Evolutionary conservation across 768 basidiomycete species (phyloP).

Genomic region (Tylopilus vinaceipallidus): DNA sequence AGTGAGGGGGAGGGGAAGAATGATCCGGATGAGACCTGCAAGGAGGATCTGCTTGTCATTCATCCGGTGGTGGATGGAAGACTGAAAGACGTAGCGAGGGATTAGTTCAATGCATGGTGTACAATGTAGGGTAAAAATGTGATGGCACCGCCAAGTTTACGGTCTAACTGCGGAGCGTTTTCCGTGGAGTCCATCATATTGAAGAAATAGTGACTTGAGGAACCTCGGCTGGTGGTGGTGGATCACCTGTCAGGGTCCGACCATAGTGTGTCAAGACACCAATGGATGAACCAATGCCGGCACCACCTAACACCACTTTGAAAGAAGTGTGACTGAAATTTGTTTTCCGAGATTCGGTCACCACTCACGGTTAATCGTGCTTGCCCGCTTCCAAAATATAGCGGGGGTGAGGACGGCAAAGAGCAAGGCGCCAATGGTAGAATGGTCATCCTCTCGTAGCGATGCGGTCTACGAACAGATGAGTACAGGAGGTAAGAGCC

Average conservation of each 20-base stretch:
- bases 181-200: conserved; percentile 1
- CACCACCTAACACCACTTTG: conserved; percentile 69
- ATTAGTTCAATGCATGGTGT: conserved; percentile 10
- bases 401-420: conserved; percentile 65
- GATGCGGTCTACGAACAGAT: conserved; percentile 46
- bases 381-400: conserved; percentile 69
- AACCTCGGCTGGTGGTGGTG: conserved; percentile 40
- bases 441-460: conserved; percentile 68
- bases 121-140: conserved; percentile 11
- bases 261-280: conserved; percentile 59
- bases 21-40: conserved; percentile 20
- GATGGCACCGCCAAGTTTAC: not conserved
- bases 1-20: conserved; percentile 14
- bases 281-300: conserved; percentile 60
- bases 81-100: conserved; percentile 51
- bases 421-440: conserved; percentile 69
- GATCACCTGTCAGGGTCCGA: conserved; percentile 53
- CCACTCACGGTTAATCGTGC: conserved; percentile 54
- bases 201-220: conserved; percentile 29
- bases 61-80: conserved; percentile 68
- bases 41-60: conserved; percentile 54
- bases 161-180: not conserved
- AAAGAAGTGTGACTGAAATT: not conserved
- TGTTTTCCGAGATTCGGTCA: not conserved
- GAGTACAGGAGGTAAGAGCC: not conserved